These are phyloP conservation scores for Mimosa pudica DNA, from an alignment of 306 rosid species.

Conservation along the genomic window DNA sequence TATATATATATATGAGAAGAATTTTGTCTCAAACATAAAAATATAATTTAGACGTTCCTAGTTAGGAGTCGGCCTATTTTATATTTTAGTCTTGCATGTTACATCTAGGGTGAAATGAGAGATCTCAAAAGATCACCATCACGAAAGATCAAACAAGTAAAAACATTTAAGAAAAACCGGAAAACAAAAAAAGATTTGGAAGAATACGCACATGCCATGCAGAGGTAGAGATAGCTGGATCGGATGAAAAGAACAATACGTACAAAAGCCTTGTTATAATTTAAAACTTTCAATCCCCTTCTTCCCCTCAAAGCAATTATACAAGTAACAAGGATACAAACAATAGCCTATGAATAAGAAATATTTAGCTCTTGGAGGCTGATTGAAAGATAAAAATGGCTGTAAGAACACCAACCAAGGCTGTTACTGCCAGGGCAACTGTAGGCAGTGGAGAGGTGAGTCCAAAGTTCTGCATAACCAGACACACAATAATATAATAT, in stretches of 20 bases:
- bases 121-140: too few species aligned
- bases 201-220: neutral
- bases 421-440: slow-evolving; percentile 83
- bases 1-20: too few species aligned
- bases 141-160: neutral
- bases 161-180: neutral
- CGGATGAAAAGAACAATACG: slow-evolving; percentile 13
- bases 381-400: slow-evolving; percentile 94
- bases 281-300: slow-evolving; percentile 14
- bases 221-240: neutral
- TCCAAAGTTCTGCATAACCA: slow-evolving; percentile 81
- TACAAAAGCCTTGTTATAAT: slow-evolving; percentile 19
- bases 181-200: too few species aligned
- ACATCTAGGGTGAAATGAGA: neutral
- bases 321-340: slow-evolving; percentile 43
- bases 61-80: neutral
- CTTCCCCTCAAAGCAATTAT: slow-evolving; percentile 35
- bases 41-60: too few species aligned
- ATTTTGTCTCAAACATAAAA: too few species aligned
- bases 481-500: slow-evolving; percentile 12
- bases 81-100: too few species aligned
- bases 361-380: slow-evolving; percentile 66
- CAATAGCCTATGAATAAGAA: neutral
- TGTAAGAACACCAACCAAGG: slow-evolving; percentile 78
- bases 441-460: slow-evolving; percentile 71